Base-by-base conservation (phyloP, 2,329 filamentous ascomycete genomes). In the Cucurbitaria berberidis region DNA sequence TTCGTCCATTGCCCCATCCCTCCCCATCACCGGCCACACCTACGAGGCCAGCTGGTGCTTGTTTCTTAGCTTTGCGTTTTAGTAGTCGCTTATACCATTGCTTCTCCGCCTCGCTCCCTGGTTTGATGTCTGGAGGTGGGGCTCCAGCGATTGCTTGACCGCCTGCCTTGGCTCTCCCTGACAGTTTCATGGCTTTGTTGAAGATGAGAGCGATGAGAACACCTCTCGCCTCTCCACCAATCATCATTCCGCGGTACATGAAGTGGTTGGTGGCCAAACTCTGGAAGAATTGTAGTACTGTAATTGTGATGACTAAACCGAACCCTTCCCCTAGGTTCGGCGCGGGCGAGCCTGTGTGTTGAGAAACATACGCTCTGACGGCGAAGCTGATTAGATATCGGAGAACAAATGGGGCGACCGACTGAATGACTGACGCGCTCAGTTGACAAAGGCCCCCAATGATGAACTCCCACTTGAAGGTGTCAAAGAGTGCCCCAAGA, bases 1-100 rank as follows among this genome's bases (percentile, higher is more conserved):
- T 91, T 58, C 91, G 86, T 19, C 95, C 95, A 67, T 97, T 98
- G 51, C 88, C 88, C 93, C 93, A 98, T 21, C 93, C 95, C 19
- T 85, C 81, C 2, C 89, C 90, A 65, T 95, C 89, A 3, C 85
- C 86, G 10, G 83, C 76, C 18, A 88, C 77, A 2, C 82, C 84
- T 3, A 79, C 74, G 11, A 78, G 76, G 11, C 70, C 74, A 3
- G 73, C 74, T 43, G 79, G 78, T 24, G 79, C 64, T 38, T 77
- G 55, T 75, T 73, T 71, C 35, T 66, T 45, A 9, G 61, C 48
- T 45, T 79, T 76, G 72, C 67, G 76, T 60, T 69, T 77, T 45
- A 68, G 72, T 68, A 71, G 78, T 74, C 63, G 81, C 72, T 67
- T 81, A 73, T 80, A 79, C 74, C 76, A 81, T 45, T 80, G 80